Conservation (phyloP, 2,329 filamentous ascomycete genomes). For the Beauveria australis region DNA sequence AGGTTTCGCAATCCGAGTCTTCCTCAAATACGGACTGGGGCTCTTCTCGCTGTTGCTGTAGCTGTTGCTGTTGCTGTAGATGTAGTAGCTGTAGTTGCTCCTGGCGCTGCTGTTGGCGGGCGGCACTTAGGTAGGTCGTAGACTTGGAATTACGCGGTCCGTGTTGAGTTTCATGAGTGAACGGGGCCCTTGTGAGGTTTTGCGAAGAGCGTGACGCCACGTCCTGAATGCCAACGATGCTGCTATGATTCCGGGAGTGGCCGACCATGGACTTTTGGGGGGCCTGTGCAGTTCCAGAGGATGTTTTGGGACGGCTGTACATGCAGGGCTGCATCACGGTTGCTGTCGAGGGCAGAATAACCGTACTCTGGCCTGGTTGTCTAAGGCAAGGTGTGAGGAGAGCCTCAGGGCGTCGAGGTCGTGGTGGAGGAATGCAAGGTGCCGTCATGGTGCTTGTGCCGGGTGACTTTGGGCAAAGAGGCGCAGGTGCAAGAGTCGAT, state of each 20-base stretch:
- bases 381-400: slow-evolving; percentile 18
- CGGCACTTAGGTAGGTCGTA: slow-evolving; percentile 18
- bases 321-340: neutral
- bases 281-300: neutral
- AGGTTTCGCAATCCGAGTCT: slow-evolving; percentile 36
- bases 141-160: slow-evolving; percentile 22
- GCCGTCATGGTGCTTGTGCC: neutral
- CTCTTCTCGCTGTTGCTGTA: slow-evolving; percentile 15
- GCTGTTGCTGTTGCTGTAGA: slow-evolving; percentile 16
- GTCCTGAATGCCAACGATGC: slow-evolving; percentile 15
- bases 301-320: slow-evolving; percentile 7
- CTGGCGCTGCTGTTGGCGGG: slow-evolving; percentile 13
- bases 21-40: slow-evolving; percentile 40
- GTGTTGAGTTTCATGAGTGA: slow-evolving; percentile 7
- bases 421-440: slow-evolving; percentile 16
- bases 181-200: slow-evolving; percentile 14
- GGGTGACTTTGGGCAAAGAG: slow-evolving; percentile 3
- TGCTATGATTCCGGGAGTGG: slow-evolving; percentile 1
- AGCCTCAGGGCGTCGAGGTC: slow-evolving; percentile 22
- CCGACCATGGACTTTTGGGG: slow-evolving; percentile 13
- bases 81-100: slow-evolving; percentile 17
- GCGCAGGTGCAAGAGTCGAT: neutral
- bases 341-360: neutral
- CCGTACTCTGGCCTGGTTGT: neutral
- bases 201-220: slow-evolving; percentile 18